phyloP scores from a whole-genome alignment of 257 asterid species.

The Solanum medicagineum region DNA sequence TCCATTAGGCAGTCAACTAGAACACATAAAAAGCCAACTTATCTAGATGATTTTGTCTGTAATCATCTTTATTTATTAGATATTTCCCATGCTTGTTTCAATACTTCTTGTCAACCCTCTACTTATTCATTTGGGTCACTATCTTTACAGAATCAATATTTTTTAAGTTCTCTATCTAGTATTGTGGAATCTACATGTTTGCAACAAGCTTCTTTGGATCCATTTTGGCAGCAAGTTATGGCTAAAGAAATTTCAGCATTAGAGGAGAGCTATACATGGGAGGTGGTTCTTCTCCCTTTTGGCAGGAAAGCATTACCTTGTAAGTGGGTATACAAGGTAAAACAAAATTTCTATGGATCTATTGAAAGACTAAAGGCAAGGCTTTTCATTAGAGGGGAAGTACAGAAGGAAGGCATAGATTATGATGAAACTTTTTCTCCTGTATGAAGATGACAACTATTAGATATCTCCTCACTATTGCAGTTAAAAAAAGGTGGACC shows the following conservation, averaged over 20 bases:
- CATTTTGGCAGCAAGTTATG: fast-evolving
- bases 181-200: neutral
- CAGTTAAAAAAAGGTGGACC: neutral
- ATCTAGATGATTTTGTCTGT: neutral
- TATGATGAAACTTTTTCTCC: too few species aligned
- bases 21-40: neutral
- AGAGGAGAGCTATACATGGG: too few species aligned
- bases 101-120: neutral
- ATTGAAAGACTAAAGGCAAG: neutral
- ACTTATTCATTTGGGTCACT: neutral
- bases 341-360: neutral
- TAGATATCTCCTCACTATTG: neutral
- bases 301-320: neutral
- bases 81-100: too few species aligned
- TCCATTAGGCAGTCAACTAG: neutral
- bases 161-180: too few species aligned
- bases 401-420: neutral
- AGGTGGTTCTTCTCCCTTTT: too few species aligned
- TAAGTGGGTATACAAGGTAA: neutral
- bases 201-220: neutral
- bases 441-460: neutral
- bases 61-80: too few species aligned
- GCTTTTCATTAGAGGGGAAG: neutral
- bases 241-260: neutral
- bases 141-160: neutral